Percentiles rank a stretch among this genome's conserved stretches.
Evolutionary conservation across 805 yeast species (phyloP).

Genomic region (Lachancea thermotolerans): DNA sequence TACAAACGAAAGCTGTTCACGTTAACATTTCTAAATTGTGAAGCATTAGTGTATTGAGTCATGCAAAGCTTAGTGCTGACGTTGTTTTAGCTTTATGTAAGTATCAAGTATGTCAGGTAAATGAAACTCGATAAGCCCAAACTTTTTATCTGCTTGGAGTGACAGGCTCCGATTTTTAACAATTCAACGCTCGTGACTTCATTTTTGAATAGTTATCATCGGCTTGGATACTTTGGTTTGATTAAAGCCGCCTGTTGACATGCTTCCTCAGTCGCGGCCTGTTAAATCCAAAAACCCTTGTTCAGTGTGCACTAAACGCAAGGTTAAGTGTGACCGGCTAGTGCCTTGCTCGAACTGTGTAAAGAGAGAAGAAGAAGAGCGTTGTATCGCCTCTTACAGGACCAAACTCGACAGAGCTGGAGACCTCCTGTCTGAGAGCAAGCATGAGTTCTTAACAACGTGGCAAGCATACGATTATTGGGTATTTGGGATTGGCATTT

Average conservation of each 20-base stretch:
- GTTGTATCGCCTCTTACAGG: slow-evolving; percentile 14
- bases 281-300: slow-evolving; percentile 21
- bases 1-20: slow-evolving; percentile 70
- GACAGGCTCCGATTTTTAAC: no score
- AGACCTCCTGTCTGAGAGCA: background rate
- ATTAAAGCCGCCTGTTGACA: background rate
- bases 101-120: no score
- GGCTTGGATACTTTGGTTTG: no score
- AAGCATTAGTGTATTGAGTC: background rate
- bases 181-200: background rate
- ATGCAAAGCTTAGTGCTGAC: no score
- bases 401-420: background rate
- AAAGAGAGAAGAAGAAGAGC: slow-evolving; percentile 22
- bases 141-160: no score
- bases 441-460: slow-evolving; percentile 15
- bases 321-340: slow-evolving; percentile 30
- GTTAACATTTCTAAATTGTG: slow-evolving; percentile 30
- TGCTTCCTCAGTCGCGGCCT: slow-evolving; percentile 8
- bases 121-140: no score
- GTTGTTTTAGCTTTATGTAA: no score
- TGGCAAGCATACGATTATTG: slow-evolving; percentile 28
- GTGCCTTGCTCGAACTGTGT: slow-evolving; percentile 30
- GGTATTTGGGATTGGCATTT: slow-evolving; percentile 23
- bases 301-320: slow-evolving; percentile 23
- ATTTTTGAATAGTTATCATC: no score